Conservation (phyloP, 805 yeast genomes). For the Starmerella apis region DNA sequence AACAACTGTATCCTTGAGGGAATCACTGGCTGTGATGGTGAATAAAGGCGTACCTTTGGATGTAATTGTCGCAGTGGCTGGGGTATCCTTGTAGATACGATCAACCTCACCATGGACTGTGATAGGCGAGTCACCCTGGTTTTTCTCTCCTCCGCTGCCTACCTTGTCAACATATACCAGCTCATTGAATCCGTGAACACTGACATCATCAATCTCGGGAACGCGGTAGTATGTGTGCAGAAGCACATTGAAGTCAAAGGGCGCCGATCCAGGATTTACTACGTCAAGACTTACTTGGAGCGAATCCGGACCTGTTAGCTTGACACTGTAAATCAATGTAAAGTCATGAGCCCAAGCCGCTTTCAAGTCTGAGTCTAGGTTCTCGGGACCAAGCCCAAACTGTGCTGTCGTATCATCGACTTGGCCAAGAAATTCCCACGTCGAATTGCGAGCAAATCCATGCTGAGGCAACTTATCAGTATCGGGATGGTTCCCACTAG, state of each 20-base stretch:
- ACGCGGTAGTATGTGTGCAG: conserved; percentile 82
- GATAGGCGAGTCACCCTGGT: conserved; percentile 28
- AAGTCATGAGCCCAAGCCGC: conserved; percentile 63
- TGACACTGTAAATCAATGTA: conserved; percentile 61
- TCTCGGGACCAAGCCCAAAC: conserved; percentile 82
- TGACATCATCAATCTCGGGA: conserved; percentile 63
- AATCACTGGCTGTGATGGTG: conserved; percentile 45
- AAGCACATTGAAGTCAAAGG: conserved; percentile 83
- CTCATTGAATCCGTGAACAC: conserved; percentile 70
- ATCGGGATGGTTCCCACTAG: conserved; percentile 29
- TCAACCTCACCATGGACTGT: conserved; percentile 54
- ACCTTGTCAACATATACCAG: conserved; percentile 68
- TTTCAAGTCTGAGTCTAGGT: conserved; percentile 52
- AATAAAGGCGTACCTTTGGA: conserved; percentile 61
- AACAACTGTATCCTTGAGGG: conserved; percentile 60
- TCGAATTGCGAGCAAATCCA: conserved; percentile 84
- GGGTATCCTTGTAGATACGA: conserved; percentile 62
- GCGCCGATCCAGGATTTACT: conserved; percentile 44
- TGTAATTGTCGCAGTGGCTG: conserved; percentile 48
- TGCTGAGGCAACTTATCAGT: conserved; percentile 74
- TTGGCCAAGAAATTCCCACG: conserved; percentile 93
- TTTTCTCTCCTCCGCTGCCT: conserved; percentile 37
- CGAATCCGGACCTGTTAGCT: conserved; percentile 40
- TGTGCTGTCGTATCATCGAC: conserved; percentile 61
- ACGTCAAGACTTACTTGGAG: conserved; percentile 56